Base-by-base conservation (phyloP, 1,284 basidiomycete genomes). In the Dichomitus squalens region DNA sequence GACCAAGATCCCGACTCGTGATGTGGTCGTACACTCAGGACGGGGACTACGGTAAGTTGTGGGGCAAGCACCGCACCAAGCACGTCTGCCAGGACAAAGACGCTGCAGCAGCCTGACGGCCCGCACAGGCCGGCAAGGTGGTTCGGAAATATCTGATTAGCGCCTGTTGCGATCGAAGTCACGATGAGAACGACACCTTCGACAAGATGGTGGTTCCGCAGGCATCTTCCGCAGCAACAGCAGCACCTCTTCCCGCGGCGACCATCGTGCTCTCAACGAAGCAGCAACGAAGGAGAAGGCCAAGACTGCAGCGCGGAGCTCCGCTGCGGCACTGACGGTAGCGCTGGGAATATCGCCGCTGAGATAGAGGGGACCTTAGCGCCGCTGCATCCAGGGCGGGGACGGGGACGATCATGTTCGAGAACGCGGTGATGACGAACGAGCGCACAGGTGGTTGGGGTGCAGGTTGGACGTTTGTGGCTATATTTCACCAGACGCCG, bases 401-500 rank as follows among this genome's bases (percentile, higher is more conserved):
- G 29, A 27, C 41, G 29, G 27, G 25, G 41, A 27, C 31, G 7
- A 33, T 7, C 16, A 27, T 44, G 41, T 23, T 44, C 41, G n/a
- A 47, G 20, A 47, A 31, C 44, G 20, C 27, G 27, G 27, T 47
- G 44, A 47, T 47, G 29, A 20, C 2, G 29, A 36, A 36, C 3
- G 35, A 36, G n/a, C 29, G 11, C 35, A 36, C 35, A 21, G 44
- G 44, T 47, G 44, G 44, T 47, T 47, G 31, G 29, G 4, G 21
- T 21, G n/a, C 16, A 27, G 41, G 27, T 31, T 20, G 27, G 31
- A 31, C 44, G n/a, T 36, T 47, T 27, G 44, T 47, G 44, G 44
- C 44, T 47, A 47, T 47, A 47, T 47, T 47, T 47, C 20, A 18
- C n/a, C n/a, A 47, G 29, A 33, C 20, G n/a, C 44, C 29, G 44